Evolutionary conservation across 495 filamentous ascomycete species (phyloP).

Genomic region (Corynascus novoguineensis): DNA sequence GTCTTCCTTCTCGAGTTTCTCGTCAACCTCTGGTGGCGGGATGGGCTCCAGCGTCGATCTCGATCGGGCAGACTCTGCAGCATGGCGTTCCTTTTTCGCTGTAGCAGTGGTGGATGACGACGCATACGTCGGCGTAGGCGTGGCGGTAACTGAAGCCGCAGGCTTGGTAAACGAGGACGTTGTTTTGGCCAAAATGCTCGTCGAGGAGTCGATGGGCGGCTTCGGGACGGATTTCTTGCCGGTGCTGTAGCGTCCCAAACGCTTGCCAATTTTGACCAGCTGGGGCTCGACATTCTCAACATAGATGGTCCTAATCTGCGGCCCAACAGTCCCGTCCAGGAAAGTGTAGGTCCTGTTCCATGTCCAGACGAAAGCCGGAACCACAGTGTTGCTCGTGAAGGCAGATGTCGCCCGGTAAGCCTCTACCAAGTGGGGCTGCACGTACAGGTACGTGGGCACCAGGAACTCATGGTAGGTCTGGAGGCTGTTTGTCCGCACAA

Average conservation of each 20-base stretch:
- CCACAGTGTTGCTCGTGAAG: slow-evolving; percentile 61
- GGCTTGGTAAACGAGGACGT: slow-evolving; percentile 38
- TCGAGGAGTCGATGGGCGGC: slow-evolving; percentile 12
- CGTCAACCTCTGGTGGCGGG: slow-evolving; percentile 25
- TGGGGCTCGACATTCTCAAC: slow-evolving; percentile 93
- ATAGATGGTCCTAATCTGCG: slow-evolving; percentile 71
- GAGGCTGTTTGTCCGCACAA: slow-evolving; percentile 52
- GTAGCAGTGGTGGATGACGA: slow-evolving; percentile 6
- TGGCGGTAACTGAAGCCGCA: slow-evolving; percentile 19
- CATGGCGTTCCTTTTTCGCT: slow-evolving; percentile 1
- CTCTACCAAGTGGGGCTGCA: slow-evolving; percentile 66
- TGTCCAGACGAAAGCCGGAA: slow-evolving; percentile 65
- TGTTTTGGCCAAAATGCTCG: slow-evolving; percentile 19
- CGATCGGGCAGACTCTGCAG: slow-evolving; percentile 19
- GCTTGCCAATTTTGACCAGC: slow-evolving; percentile 82
- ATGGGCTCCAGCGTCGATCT: slow-evolving; percentile 20
- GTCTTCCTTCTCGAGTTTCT: slow-evolving; percentile 31
- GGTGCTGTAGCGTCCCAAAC: slow-evolving; percentile 69
- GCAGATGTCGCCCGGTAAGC: slow-evolving; percentile 61
- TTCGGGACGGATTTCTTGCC: slow-evolving; percentile 28
- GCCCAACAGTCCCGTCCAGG: slow-evolving; percentile 69
- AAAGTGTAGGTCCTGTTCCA: slow-evolving; percentile 64
- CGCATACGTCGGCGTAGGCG: slow-evolving; percentile 4
- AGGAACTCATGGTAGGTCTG: slow-evolving; percentile 66
- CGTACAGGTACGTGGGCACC: slow-evolving; percentile 66